Evolutionary conservation across 192 early-diverging fungal species (phyloP).

Genomic region (Coemansia reversa): DNA sequence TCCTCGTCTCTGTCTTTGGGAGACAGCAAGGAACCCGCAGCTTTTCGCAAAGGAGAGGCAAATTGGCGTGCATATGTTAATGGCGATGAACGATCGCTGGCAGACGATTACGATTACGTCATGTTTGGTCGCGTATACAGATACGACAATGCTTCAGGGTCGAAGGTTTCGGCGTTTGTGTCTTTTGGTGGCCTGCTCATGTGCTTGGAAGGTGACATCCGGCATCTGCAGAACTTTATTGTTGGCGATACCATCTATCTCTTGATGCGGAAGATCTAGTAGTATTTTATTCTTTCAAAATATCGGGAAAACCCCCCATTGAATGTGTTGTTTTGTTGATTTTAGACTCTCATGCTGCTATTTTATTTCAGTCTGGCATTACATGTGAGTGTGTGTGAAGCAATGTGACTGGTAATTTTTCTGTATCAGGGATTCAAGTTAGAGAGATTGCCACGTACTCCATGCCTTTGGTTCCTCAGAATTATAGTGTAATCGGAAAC

Average conservation of each 20-base stretch:
- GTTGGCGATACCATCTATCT: constrained; percentile 91
- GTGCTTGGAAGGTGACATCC: constrained; percentile 81
- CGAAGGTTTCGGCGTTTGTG: constrained; percentile 76
- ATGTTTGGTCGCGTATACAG: constrained; percentile 98
- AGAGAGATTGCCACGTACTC: no score
- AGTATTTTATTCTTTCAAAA: not conserved
- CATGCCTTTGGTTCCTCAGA: no score
- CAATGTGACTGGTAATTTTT: no score
- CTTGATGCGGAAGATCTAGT: constrained; percentile 65
- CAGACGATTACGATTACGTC: constrained; percentile 97
- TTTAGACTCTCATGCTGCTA: no score
- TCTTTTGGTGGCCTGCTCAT: constrained; percentile 93
- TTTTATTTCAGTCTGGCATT: no score
- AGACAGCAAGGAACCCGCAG: constrained; percentile 23
- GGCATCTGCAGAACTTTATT: constrained; percentile 76
- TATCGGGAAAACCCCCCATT: no score
- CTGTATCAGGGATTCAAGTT: no score
- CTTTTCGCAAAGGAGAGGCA: constrained; percentile 54
- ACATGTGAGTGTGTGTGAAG: no score
- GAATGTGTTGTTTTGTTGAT: no score
- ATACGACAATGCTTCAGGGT: constrained; percentile 78
- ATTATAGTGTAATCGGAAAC: no score
- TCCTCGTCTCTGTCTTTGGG: constrained; percentile 71
- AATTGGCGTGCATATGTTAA: constrained; percentile 56
- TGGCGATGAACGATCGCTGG: constrained; percentile 68